Percentiles rank a stretch among this genome's conserved stretches.
Conservation (phyloP, 805 yeast species). For the Kuraishia borneana region DNA sequence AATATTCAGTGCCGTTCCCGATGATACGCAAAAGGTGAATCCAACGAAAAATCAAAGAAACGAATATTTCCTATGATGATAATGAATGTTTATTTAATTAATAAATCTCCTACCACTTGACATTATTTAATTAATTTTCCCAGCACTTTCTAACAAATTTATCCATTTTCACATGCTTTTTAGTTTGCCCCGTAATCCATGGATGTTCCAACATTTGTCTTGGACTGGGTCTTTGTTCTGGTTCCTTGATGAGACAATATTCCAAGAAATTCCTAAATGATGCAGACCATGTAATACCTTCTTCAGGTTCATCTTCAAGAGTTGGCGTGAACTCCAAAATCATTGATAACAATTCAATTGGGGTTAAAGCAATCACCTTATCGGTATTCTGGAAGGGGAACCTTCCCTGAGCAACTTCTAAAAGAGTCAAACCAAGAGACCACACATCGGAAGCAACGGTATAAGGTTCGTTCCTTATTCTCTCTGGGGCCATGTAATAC, state of each 20-base stretch:
- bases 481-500: conserved; percentile 97
- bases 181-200: conserved; percentile 76
- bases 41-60: conserved; percentile 23
- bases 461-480: conserved; percentile 92
- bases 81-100: no score
- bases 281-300: conserved; percentile 69
- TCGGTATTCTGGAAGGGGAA: conserved; percentile 56
- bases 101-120: no score
- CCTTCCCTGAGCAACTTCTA: conserved; percentile 88
- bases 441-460: conserved; percentile 94
- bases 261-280: conserved; percentile 75
- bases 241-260: conserved; percentile 73
- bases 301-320: conserved; percentile 65
- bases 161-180: conserved; percentile 71
- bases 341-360: conserved; percentile 75
- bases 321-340: conserved; percentile 78
- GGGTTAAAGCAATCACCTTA: conserved; percentile 47
- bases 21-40: conserved; percentile 37
- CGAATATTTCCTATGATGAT: conserved; percentile 21
- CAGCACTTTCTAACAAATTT: conserved; percentile 71
- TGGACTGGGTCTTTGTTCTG: conserved; percentile 79
- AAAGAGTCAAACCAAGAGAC: conserved; percentile 85
- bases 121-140: conserved; percentile 22
- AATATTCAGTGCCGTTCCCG: conserved; percentile 93
- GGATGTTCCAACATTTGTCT: conserved; percentile 90